Evolutionary conservation across 2,329 filamentous ascomycete genomes (phyloP).

Genomic region (Fusarium bactridioides): DNA sequence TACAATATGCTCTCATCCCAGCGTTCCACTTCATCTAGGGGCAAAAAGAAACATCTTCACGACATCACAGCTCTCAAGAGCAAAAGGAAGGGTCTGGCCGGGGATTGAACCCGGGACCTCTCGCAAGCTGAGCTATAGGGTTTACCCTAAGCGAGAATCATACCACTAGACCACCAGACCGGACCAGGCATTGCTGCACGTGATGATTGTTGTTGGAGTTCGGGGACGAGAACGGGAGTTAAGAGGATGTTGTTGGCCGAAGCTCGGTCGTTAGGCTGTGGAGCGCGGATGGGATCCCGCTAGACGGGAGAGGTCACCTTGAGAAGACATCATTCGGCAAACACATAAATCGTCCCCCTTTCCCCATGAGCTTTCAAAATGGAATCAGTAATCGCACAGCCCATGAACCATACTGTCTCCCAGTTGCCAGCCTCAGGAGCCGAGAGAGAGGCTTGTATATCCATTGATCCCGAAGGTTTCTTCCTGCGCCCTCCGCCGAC

Average conservation of each 20-base stretch:
- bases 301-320: background rate
- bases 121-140: constrained; percentile 50
- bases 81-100: constrained; percentile 52
- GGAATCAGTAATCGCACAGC: fast-evolving
- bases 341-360: fast-evolving
- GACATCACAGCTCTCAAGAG: background rate
- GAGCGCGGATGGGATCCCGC: background rate
- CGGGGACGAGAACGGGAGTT: fast-evolving
- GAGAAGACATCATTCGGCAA: too few species aligned
- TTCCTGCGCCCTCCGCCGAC: background rate
- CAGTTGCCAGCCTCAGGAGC: fast-evolving
- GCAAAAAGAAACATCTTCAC: fast-evolving
- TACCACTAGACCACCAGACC: constrained; percentile 71
- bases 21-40: background rate
- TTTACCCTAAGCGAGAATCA: constrained; percentile 74
- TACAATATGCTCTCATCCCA: background rate
- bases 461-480: background rate
- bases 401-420: background rate
- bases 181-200: background rate
- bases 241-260: background rate
- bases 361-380: background rate
- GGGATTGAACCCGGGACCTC: constrained; percentile 58
- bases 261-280: background rate
- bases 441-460: background rate
- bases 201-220: background rate